Conservation (phyloP, 495 filamentous ascomycete species). For the Penicillium robsamsonii region DNA sequence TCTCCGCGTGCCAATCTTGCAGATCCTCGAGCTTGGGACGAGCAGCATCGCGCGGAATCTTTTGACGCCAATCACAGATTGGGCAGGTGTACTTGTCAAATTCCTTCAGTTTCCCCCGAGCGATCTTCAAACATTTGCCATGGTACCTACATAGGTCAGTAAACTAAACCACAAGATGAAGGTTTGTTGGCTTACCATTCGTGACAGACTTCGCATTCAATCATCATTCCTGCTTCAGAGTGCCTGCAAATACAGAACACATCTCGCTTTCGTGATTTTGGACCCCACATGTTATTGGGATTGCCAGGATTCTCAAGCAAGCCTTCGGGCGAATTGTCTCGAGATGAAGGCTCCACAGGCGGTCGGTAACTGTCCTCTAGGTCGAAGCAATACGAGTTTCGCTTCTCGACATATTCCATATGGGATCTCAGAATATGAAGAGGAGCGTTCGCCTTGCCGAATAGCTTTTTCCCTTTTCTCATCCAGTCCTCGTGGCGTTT, state of each 20-base stretch:
- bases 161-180: neutral
- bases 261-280: slow-evolving; percentile 60
- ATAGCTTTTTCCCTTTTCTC: slow-evolving; percentile 95
- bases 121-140: slow-evolving; percentile 97
- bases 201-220: slow-evolving; percentile 96
- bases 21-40: slow-evolving; percentile 94
- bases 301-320: slow-evolving; percentile 48
- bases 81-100: slow-evolving; percentile 98
- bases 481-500: slow-evolving; percentile 99
- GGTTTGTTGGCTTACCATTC: slow-evolving; percentile 69
- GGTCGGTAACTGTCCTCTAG: slow-evolving; percentile 83
- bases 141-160: slow-evolving; percentile 68
- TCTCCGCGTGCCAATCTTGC: slow-evolving; percentile 81
- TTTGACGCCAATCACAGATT: slow-evolving; percentile 95
- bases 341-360: slow-evolving; percentile 87
- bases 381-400: slow-evolving; percentile 90
- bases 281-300: slow-evolving; percentile 46
- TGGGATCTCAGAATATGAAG: slow-evolving; percentile 90
- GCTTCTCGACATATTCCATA: slow-evolving; percentile 88
- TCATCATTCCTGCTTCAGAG: slow-evolving; percentile 97
- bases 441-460: slow-evolving; percentile 97
- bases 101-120: slow-evolving; percentile 94
- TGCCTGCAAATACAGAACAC: slow-evolving; percentile 97
- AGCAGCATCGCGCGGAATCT: slow-evolving; percentile 97
- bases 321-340: slow-evolving; percentile 76